Percentiles rank a stretch among this genome's conserved stretches.
These are phyloP conservation scores for Pseudogymnoascus sp. DNA, from an alignment of 2,329 filamentous ascomycete genomes.

Conservation along the genomic window DNA sequence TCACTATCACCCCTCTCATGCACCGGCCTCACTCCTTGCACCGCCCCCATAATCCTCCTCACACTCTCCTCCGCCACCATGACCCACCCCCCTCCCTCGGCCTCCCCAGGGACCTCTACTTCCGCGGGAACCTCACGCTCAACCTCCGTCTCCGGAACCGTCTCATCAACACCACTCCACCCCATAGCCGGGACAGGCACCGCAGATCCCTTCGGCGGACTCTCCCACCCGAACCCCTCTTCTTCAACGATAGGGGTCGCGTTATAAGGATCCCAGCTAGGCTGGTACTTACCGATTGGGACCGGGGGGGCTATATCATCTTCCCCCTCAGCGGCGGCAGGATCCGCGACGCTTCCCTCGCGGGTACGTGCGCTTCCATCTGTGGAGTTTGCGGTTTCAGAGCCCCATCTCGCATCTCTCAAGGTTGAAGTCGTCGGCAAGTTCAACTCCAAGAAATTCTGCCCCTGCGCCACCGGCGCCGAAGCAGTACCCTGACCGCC, in stretches of 20 bases:
- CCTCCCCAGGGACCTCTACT: not conserved
- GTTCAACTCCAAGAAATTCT: not conserved
- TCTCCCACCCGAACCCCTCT: conserved; percentile 25
- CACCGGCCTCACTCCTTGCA: not conserved
- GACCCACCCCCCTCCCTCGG: not conserved
- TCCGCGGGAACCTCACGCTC: not conserved
- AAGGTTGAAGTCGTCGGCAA: not conserved
- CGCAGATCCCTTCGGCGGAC: not conserved
- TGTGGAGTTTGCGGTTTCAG: not conserved
- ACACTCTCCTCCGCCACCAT: not conserved
- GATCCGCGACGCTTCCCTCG: not conserved
- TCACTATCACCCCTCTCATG: conserved; percentile 4
- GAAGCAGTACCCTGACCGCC: not conserved
- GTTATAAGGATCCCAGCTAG: conserved; percentile 29
- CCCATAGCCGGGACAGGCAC: not conserved
- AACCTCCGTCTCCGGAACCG: not conserved
- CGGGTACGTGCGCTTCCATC: not conserved
- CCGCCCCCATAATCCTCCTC: not conserved
- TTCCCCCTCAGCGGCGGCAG: not conserved
- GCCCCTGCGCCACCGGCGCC: not conserved
- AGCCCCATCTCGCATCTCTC: not conserved
- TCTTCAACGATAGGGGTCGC: conserved; percentile 32
- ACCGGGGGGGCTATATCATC: conserved; percentile 19
- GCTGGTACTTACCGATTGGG: conserved; percentile 30
- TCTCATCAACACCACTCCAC: not conserved